Percentiles rank a stretch among this genome's conserved stretches.
Conservation (phyloP, 306 rosid genomes). For the Ceratonia siliqua region DNA sequence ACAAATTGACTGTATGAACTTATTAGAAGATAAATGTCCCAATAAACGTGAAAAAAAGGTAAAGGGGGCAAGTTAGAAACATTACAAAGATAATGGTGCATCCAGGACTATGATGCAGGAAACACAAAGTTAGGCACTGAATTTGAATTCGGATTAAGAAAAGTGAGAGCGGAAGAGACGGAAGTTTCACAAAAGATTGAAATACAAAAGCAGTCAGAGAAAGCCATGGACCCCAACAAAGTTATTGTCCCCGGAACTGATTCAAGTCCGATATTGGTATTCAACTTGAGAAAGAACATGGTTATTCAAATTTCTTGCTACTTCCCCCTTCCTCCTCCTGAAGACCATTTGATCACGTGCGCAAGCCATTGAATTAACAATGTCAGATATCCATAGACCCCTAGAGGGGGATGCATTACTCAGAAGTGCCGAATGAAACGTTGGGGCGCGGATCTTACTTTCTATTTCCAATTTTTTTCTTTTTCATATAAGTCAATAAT, state of each 20-base stretch:
- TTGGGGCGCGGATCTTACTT: no score
- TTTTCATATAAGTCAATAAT: neutral
- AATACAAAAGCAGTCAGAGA: conserved; percentile 27
- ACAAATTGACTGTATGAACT: conserved; percentile 39
- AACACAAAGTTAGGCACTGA: conserved; percentile 25
- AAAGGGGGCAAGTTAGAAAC: conserved; percentile 35
- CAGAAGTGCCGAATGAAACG: no score
- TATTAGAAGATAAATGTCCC: conserved; percentile 41
- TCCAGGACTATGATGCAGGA: conserved; percentile 35
- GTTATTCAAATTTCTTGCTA: no score
- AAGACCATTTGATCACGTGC: no score
- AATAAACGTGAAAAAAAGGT: conserved; percentile 30
- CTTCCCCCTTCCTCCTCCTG: no score
- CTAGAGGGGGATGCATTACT: no score
- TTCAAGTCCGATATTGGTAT: no score
- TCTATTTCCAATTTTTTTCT: neutral
- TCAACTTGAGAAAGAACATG: no score
- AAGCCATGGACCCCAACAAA: neutral
- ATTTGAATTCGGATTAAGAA: conserved; percentile 36
- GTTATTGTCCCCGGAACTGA: neutral
- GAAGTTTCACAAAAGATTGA: conserved; percentile 15
- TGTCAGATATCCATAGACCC: no score
- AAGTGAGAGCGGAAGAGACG: no score
- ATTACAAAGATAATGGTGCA: conserved; percentile 38
- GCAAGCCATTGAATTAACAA: no score